Conservation (phyloP, 2,329 filamentous ascomycete species). For the Aspergillus oerlinghausenensis region DNA sequence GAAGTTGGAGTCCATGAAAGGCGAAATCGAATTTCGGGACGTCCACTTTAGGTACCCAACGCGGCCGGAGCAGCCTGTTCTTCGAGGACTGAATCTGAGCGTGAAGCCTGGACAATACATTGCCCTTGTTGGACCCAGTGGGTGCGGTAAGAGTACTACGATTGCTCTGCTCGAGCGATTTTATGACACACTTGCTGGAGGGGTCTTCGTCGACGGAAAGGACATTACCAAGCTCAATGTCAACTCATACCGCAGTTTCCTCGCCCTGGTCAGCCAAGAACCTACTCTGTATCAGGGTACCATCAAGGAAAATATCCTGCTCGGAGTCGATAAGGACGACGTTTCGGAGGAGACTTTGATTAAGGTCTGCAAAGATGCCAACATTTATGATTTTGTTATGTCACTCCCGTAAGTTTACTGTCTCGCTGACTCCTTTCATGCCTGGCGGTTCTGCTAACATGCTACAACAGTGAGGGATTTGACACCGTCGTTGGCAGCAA, state of each 20-base stretch:
- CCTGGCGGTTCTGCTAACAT: constrained; percentile 13
- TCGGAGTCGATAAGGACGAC: constrained; percentile 64
- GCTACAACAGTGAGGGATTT: constrained; percentile 61
- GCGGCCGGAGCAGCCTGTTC: constrained; percentile 83
- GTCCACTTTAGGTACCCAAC: constrained; percentile 95
- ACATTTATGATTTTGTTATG: constrained; percentile 88
- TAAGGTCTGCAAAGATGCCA: constrained; percentile 80
- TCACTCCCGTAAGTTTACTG: constrained; percentile 60
- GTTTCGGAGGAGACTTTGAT: constrained; percentile 69
- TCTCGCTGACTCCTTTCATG: not conserved
- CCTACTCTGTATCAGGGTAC: constrained; percentile 92
- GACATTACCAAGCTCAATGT: constrained; percentile 79
- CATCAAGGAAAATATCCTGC: constrained; percentile 82
- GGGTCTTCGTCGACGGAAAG: constrained; percentile 74
- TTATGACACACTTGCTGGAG: constrained; percentile 80
- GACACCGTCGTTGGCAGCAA: constrained; percentile 82
- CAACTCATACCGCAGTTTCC: constrained; percentile 75
- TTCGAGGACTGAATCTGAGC: constrained; percentile 68
- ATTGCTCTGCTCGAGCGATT: constrained; percentile 91
- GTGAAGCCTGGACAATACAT: constrained; percentile 46
- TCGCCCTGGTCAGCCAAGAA: constrained; percentile 90
- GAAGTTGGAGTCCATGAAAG: constrained; percentile 60
- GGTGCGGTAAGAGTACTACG: constrained; percentile 91
- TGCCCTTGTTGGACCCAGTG: constrained; percentile 88
- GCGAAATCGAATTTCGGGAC: constrained; percentile 80